Conservation (phyloP, 495 filamentous ascomycete species). For the Wilcoxina mikolae region DNA sequence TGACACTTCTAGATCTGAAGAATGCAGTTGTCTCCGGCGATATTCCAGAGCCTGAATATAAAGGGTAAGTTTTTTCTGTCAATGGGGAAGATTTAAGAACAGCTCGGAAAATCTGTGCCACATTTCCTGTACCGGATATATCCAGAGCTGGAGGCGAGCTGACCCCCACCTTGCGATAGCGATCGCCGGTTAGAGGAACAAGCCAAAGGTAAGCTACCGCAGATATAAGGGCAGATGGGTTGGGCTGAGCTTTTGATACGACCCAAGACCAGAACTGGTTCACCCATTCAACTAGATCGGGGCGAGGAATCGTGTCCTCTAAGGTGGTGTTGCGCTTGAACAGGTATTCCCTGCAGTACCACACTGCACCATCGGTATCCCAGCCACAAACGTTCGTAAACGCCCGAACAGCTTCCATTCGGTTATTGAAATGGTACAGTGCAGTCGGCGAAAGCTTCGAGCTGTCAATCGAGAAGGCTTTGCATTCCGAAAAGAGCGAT, state of each 20-base stretch:
- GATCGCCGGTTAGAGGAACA: constrained; percentile 22
- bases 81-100: neutral
- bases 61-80: neutral
- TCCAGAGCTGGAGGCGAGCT: constrained; percentile 11
- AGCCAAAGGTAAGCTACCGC: constrained; percentile 27
- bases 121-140: constrained; percentile 8
- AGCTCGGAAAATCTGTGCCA: neutral
- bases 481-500: constrained; percentile 10
- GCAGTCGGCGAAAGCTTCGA: neutral
- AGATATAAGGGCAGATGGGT: constrained; percentile 3
- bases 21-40: neutral
- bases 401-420: constrained; percentile 4
- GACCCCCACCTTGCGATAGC: constrained; percentile 20
- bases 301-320: constrained; percentile 3
- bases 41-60: neutral
- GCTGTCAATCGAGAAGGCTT: constrained; percentile 8
- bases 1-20: constrained; percentile 3
- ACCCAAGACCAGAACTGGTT: constrained; percentile 21
- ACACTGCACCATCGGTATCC: constrained; percentile 14
- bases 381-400: constrained; percentile 10
- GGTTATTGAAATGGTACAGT: neutral
- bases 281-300: constrained; percentile 9
- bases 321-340: neutral
- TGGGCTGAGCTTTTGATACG: neutral
- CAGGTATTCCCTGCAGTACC: constrained; percentile 12